A percentile compares a stretch with the other conserved stretches of the same genome.
Conservation (phyloP, 768 basidiomycete species). For the Obba rivulosa region DNA sequence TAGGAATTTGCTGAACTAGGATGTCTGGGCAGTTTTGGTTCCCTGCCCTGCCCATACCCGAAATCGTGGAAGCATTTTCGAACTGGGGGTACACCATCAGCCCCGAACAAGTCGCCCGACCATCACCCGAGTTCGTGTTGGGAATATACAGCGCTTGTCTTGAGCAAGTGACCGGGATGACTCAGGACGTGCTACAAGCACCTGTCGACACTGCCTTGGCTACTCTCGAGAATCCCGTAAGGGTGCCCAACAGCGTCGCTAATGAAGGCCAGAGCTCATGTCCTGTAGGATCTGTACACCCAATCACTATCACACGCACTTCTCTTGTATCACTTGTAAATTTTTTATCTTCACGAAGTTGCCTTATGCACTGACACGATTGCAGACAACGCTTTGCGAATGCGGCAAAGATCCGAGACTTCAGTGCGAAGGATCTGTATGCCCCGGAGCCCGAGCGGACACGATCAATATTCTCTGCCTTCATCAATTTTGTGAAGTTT, state of each 20-base stretch:
- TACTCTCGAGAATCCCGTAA: conserved; percentile 49
- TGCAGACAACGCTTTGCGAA: conserved; percentile 62
- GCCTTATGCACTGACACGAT: not conserved
- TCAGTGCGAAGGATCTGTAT: conserved; percentile 68
- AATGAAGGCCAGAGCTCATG: not conserved
- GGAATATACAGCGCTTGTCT: conserved; percentile 67
- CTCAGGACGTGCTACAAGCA: conserved; percentile 50
- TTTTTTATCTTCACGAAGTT: not conserved
- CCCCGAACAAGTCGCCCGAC: conserved; percentile 61
- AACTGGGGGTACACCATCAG: conserved; percentile 67
- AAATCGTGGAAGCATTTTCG: conserved; percentile 59
- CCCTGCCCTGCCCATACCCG: conserved; percentile 57
- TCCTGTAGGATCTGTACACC: conserved; percentile 57
- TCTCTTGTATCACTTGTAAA: conserved; percentile 67
- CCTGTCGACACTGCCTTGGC: conserved; percentile 52
- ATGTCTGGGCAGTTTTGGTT: conserved; percentile 44
- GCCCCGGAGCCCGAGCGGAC: conserved; percentile 74
- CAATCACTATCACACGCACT: conserved; percentile 56
- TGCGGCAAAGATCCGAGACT: conserved; percentile 72
- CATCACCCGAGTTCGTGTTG: conserved; percentile 67
- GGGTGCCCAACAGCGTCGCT: conserved; percentile 6
- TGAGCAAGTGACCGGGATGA: conserved; percentile 63
- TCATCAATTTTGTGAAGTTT: conserved; percentile 93
- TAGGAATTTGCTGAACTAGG: too few relatives aligned
- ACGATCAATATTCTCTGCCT: conserved; percentile 70